Evolutionary conservation across 192 early-diverging fungal species (phyloP).

Genomic region (Diversispora eburnea): DNA sequence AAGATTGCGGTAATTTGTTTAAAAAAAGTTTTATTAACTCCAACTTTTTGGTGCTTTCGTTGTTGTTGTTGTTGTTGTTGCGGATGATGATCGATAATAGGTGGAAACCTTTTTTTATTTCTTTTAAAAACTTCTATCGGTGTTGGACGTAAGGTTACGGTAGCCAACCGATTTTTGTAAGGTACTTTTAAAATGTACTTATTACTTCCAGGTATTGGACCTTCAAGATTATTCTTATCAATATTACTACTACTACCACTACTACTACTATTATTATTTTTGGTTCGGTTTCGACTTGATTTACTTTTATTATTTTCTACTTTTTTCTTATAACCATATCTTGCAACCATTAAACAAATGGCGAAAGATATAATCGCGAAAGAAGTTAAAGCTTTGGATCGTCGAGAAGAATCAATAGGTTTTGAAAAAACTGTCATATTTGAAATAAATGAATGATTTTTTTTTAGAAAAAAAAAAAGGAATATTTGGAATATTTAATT

Average conservation of each 20-base stretch:
- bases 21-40: slow-evolving; percentile 57
- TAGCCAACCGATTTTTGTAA: slow-evolving; percentile 22
- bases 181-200: slow-evolving; percentile 23
- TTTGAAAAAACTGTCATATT: slow-evolving; percentile 34
- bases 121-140: slow-evolving; percentile 37
- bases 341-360: background rate
- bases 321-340: slow-evolving; percentile 17
- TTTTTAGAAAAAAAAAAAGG: too few species aligned
- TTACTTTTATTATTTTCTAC: background rate
- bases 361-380: slow-evolving; percentile 26
- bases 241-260: background rate
- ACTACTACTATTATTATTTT: background rate
- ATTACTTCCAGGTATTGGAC: slow-evolving; percentile 5
- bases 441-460: too few species aligned
- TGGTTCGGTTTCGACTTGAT: background rate
- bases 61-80: too few species aligned
- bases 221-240: slow-evolving; percentile 1
- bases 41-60: slow-evolving; percentile 41
- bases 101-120: slow-evolving; percentile 44
- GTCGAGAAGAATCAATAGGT: slow-evolving; percentile 6
- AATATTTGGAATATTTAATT: too few species aligned
- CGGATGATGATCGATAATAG: background rate
- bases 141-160: slow-evolving; percentile 29
- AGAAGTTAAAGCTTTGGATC: slow-evolving; percentile 13
- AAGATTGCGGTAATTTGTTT: slow-evolving; percentile 69